phyloP scores from a whole-genome alignment of 495 filamentous ascomycete species.

The Amorphotheca resinae region DNA sequence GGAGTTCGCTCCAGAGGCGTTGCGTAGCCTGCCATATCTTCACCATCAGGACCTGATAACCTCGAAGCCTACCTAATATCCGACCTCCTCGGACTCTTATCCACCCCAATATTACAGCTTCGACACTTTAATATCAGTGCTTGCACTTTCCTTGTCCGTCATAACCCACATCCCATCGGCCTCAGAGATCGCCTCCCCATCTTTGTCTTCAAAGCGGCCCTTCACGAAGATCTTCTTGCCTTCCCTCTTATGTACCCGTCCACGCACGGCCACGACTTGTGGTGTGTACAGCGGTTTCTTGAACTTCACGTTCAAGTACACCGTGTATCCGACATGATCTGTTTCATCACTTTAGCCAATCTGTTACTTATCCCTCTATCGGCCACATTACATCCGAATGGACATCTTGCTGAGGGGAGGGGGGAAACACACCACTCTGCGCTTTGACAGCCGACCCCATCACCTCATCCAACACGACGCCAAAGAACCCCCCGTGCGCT shows the following conservation, averaged over 20 bases:
- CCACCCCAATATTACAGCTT: no score
- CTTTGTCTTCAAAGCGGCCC: slow-evolving; percentile 21
- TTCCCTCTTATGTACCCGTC: slow-evolving; percentile 19
- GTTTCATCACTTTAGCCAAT: neutral
- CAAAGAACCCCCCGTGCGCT: slow-evolving; percentile 13
- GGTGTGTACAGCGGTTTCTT: slow-evolving; percentile 20
- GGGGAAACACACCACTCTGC: slow-evolving; percentile 16
- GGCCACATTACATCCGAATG: neutral
- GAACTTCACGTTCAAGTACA: slow-evolving; percentile 19
- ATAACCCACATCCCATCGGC: slow-evolving; percentile 19
- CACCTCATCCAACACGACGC: slow-evolving; percentile 19
- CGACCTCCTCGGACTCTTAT: no score
- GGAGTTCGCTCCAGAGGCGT: no score
- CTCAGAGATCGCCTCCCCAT: slow-evolving; percentile 20
- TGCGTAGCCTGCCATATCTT: no score
- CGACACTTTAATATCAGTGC: no score
- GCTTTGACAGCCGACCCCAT: slow-evolving; percentile 17
- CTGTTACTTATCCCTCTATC: neutral
- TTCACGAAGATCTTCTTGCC: slow-evolving; percentile 19
- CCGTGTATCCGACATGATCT: slow-evolving; percentile 20
- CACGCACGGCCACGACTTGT: slow-evolving; percentile 19
- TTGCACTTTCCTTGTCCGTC: no score
- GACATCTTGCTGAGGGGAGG: neutral
- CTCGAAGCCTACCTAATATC: no score
- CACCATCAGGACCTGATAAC: no score